These are phyloP conservation scores for Seiridium cupressi DNA, from an alignment of 2,329 filamentous ascomycete genomes.

Conservation along the genomic window DNA sequence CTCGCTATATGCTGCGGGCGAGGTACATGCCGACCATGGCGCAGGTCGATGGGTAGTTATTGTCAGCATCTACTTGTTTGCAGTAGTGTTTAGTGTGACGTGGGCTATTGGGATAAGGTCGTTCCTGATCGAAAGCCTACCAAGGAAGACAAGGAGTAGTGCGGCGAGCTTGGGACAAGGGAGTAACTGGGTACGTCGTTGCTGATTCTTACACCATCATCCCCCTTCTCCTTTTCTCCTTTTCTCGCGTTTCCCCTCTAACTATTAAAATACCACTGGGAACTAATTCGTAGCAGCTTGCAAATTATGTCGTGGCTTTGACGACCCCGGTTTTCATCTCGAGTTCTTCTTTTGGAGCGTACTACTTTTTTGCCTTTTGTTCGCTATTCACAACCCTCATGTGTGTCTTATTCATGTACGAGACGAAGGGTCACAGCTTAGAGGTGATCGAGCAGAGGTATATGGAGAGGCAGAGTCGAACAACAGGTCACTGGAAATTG, in stretches of 20 bases:
- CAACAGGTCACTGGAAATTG: constrained; percentile 10
- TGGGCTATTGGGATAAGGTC: constrained; percentile 55
- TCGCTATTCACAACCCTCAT: constrained; percentile 35
- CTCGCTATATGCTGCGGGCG: constrained; percentile 43
- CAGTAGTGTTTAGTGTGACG: constrained; percentile 40
- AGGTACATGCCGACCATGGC: constrained; percentile 32
- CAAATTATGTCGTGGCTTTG: constrained; percentile 44
- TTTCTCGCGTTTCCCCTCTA: background rate
- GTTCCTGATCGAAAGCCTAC: constrained; percentile 27
- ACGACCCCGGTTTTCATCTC: constrained; percentile 39
- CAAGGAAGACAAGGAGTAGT: constrained; percentile 7
- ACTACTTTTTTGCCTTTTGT: constrained; percentile 42
- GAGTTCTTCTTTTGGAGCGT: constrained; percentile 38
- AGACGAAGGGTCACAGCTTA: constrained; percentile 39
- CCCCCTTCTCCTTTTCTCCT: too few species aligned
- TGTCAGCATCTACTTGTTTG: constrained; percentile 49
- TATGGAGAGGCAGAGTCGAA: constrained; percentile 12
- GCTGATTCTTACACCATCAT: too few species aligned
- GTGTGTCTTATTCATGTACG: constrained; percentile 36
- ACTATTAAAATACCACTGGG: background rate
- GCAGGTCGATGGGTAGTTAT: constrained; percentile 49
- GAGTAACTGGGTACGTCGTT: constrained; percentile 3
- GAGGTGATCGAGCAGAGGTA: constrained; percentile 34
- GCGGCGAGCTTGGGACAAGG: constrained; percentile 1
- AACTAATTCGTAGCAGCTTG: constrained; percentile 22